These are phyloP conservation scores for Digitaria exilis DNA, from an alignment of 202 grass and related monocot genomes.

Conservation along the genomic window DNA sequence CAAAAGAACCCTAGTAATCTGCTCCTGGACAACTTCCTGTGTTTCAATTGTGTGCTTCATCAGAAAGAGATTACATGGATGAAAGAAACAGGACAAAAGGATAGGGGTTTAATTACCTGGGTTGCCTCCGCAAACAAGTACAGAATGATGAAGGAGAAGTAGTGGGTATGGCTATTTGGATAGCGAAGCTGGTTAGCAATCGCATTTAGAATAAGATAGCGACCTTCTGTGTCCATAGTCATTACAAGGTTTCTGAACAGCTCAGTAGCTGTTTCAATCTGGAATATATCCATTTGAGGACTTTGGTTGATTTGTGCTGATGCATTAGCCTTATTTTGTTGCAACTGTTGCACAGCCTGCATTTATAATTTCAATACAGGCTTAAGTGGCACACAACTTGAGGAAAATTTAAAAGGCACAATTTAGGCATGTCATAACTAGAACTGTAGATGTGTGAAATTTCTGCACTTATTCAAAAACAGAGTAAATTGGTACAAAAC, in stretches of 20 bases:
- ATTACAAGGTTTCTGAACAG: constrained; percentile 82
- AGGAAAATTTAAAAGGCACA: background rate
- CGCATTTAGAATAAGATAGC: constrained; percentile 89
- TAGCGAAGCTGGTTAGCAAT: constrained; percentile 90
- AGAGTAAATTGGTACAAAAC: background rate
- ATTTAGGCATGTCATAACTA: background rate
- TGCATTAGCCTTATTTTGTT: constrained; percentile 61
- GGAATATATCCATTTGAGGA: constrained; percentile 67
- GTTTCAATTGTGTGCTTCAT: background rate
- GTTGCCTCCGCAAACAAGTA: constrained; percentile 86
- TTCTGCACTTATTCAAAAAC: background rate
- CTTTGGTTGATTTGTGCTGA: constrained; percentile 67
- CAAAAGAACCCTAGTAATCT: constrained; percentile 92
- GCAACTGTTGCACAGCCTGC: constrained; percentile 87
- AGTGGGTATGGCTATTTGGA: constrained; percentile 95
- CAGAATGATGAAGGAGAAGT: constrained; percentile 91
- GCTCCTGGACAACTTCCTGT: constrained; percentile 93
- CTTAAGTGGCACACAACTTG: background rate
- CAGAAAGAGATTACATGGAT: background rate
- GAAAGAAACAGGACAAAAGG: background rate
- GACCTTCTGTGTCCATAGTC: constrained; percentile 84
- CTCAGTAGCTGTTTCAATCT: constrained; percentile 83
- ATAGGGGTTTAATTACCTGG: constrained; percentile 46
- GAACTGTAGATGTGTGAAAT: background rate
- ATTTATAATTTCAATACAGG: constrained; percentile 28